Percentiles rank a stretch among this genome's conserved stretches.
These are phyloP conservation scores for Ceratocystiopsis minuta DNA, from an alignment of 2,329 filamentous ascomycete species.

Conservation along the genomic window DNA sequence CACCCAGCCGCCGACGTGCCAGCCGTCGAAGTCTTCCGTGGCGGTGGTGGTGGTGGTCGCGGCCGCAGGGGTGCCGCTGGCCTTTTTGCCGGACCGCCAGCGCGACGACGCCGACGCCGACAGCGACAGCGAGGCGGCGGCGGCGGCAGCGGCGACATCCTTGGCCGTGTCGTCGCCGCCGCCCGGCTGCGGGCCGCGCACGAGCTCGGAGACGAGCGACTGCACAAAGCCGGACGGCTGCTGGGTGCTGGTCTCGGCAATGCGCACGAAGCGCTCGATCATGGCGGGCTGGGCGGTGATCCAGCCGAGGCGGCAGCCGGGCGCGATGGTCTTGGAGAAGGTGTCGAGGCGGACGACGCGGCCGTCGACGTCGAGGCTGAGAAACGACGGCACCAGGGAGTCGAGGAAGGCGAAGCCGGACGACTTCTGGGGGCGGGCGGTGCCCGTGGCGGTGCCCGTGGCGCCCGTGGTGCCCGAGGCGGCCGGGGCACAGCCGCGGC, in stretches of 20 bases:
- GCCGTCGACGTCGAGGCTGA: conserved; percentile 67
- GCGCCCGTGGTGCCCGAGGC: no score
- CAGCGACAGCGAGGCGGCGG: background rate
- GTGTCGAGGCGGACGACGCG: conserved; percentile 81
- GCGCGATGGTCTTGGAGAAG: conserved; percentile 84
- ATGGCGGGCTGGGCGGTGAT: conserved; percentile 68
- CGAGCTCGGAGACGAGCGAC: conserved; percentile 55
- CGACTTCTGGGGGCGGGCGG: conserved; percentile 16
- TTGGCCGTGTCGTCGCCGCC: conserved; percentile 5
- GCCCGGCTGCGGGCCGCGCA: conserved; percentile 51
- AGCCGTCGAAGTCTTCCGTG: conserved; percentile 32
- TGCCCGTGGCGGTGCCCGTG: no score
- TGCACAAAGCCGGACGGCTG: conserved; percentile 85
- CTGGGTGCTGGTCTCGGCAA: conserved; percentile 62
- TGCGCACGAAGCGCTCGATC: conserved; percentile 48
- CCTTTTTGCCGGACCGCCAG: conserved; percentile 5
- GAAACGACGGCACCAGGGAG: conserved; percentile 64
- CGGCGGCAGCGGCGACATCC: no score
- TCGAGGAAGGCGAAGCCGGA: conserved; percentile 65
- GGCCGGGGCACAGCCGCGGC: no score
- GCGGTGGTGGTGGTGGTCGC: no score
- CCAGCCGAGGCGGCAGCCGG: conserved; percentile 80
- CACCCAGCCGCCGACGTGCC: conserved; percentile 75
- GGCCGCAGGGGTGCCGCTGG: conserved; percentile 10
- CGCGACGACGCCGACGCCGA: background rate